These are phyloP conservation scores for Cutaneotrichosporon curvatum DNA, from an alignment of 1,284 basidiomycete genomes.

Conservation along the genomic window DNA sequence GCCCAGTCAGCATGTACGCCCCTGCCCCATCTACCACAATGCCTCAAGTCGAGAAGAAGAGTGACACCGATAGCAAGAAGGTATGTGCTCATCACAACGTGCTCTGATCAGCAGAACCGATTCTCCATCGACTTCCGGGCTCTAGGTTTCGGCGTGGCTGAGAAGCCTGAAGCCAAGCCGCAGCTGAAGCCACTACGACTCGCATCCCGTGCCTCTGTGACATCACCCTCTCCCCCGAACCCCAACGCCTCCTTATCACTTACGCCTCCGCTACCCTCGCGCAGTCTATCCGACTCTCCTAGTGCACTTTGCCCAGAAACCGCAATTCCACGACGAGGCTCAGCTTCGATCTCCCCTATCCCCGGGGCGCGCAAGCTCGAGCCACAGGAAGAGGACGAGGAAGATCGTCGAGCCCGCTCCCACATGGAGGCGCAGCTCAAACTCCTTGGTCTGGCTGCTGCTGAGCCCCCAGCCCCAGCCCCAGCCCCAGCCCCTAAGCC, in stretches of 20 bases:
- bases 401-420: constrained; percentile 75
- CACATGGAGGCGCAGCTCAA: constrained; percentile 80
- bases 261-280: no score
- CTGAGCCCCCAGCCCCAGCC: constrained; percentile 36
- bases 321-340: no score
- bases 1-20: no score
- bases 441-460: constrained; percentile 83
- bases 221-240: constrained; percentile 3
- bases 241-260: no score
- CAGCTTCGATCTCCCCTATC: constrained; percentile 13
- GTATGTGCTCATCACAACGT: no score
- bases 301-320: no score
- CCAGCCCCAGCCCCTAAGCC: constrained; percentile 6
- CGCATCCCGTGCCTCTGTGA: constrained; percentile 9
- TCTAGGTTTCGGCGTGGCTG: constrained; percentile 32
- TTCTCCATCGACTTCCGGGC: constrained; percentile 45
- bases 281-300: no score
- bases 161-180: constrained; percentile 19
- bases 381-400: constrained; percentile 76
- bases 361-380: constrained; percentile 33
- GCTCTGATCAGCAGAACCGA: no score
- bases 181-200: constrained; percentile 31
- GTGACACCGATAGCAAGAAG: no score
- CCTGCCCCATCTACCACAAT: no score
- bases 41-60: no score